Percentiles rank a stretch among this genome's conserved stretches.
These are phyloP conservation scores for Colletotrichum somersetense DNA, from an alignment of 2,329 filamentous ascomycete genomes.

Conservation along the genomic window DNA sequence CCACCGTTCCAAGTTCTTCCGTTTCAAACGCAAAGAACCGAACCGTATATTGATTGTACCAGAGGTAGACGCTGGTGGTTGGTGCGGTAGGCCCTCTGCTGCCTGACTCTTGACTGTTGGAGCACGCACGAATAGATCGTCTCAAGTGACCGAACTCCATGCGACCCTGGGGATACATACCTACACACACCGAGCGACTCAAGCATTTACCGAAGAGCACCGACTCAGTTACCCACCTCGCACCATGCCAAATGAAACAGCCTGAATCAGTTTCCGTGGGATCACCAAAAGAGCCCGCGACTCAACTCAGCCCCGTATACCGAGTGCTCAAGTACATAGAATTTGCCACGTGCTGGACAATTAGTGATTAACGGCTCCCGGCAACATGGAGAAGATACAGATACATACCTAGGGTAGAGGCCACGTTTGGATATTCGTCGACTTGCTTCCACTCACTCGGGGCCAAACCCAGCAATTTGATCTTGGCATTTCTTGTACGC, in stretches of 20 bases:
- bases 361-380: not conserved
- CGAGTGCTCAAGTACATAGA: not conserved
- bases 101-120: slow-evolving; percentile 19
- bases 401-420: not conserved
- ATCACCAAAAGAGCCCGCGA: slow-evolving; percentile 15
- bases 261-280: slow-evolving; percentile 35
- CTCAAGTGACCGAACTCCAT: slow-evolving; percentile 20
- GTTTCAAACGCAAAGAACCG: not conserved
- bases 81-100: not conserved
- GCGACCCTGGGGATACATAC: not conserved
- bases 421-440: not conserved
- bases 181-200: slow-evolving; percentile 20
- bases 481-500: slow-evolving; percentile 27
- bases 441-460: not conserved
- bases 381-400: slow-evolving; percentile 4
- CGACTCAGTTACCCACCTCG: slow-evolving; percentile 27
- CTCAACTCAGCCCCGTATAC: slow-evolving; percentile 11
- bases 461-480: slow-evolving; percentile 15
- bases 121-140: slow-evolving; percentile 28
- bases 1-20: slow-evolving; percentile 13
- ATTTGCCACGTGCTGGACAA: not conserved
- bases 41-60: slow-evolving; percentile 8
- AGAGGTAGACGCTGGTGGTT: not conserved
- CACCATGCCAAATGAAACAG: slow-evolving; percentile 36
- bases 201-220: slow-evolving; percentile 14